Evolutionary conservation across 2,329 filamentous ascomycete genomes (phyloP), one percentile per base, ranked within the genome.

Genomic region (Metarhizium rileyi): DNA sequence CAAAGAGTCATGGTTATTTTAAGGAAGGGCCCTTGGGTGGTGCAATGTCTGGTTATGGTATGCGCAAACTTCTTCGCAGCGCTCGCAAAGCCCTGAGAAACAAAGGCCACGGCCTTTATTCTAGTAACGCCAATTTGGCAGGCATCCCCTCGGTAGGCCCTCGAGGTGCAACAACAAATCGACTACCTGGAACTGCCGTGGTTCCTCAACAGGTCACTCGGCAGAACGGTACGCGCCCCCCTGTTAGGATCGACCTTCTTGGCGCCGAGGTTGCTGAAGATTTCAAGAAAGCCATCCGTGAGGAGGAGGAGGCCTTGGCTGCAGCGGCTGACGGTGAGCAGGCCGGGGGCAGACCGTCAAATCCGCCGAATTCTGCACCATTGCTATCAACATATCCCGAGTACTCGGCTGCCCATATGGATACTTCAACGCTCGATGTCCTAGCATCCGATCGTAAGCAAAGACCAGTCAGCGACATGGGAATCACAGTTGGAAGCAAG

Each of bases 21-120:
- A 81, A 77, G 55, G 67, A 68, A 12, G 63, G 64, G 25, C 70
- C 71, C 1, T 75, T 74, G 8, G 76, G 74, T 40, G 78, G 78
- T 14, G 78, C 78, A 48, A 80, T 83, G 76, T 82, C 78, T 9
- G 76, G 80, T 44, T 84, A 86, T 28, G 88, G 87, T 3, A 87
- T 96, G 76, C 90, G 84, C 65, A 93, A 83, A 57, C 77, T 97
- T 0, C 76, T 98, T 46, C 87, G 90, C 6, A 91, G 87, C 54
- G 87, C 97, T 35, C 85, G 90, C 18, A 82, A 89, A 54, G 90
- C 84, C 5, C 66, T 96, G 45, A 88, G 88, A 62, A 87, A 75
- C 14, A 70, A 67, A 48, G 72, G 70, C 1, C 74, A 72, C 52
- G 66, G 64, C 5, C 53, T 69, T 12, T 69, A 71, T 14, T 67